These are phyloP conservation scores for Arxiozyma slooffiae DNA, from an alignment of 1,139 yeast species.

Conservation along the genomic window DNA sequence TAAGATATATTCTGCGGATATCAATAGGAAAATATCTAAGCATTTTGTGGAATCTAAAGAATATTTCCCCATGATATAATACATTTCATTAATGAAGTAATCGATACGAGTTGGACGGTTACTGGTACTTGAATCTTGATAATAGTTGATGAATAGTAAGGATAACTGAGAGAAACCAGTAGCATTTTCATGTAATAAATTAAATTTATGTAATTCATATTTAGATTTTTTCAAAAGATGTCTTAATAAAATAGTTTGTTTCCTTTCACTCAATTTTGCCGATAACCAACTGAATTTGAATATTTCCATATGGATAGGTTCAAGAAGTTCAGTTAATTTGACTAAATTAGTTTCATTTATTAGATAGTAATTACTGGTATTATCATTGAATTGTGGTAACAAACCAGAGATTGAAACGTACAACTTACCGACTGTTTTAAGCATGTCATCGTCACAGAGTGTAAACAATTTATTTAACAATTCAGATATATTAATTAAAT, in stretches of 20 bases:
- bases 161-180: slow-evolving; percentile 72
- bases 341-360: slow-evolving; percentile 10
- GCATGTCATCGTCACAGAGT: neutral
- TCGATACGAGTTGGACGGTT: slow-evolving; percentile 32
- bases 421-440: slow-evolving; percentile 13
- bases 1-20: slow-evolving; percentile 39
- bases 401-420: slow-evolving; percentile 15
- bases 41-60: slow-evolving; percentile 67
- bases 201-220: slow-evolving; percentile 65
- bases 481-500: slow-evolving; percentile 9
- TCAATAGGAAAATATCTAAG: slow-evolving; percentile 50
- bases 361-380: slow-evolving; percentile 8
- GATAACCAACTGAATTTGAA: slow-evolving; percentile 23
- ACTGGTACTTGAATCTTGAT: slow-evolving; percentile 35
- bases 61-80: slow-evolving; percentile 64
- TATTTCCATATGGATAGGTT: slow-evolving; percentile 14
- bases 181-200: slow-evolving; percentile 64
- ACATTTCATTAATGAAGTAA: slow-evolving; percentile 43
- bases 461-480: slow-evolving; percentile 11
- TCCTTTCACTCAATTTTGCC: slow-evolving; percentile 15
- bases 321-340: slow-evolving; percentile 10
- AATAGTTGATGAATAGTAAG: slow-evolving; percentile 41
- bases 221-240: slow-evolving; percentile 27
- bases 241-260: slow-evolving; percentile 16
- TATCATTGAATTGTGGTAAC: slow-evolving; percentile 6